Evolutionary conservation across 306 rosid species (phyloP).

Genomic region (Vigna angularis): DNA sequence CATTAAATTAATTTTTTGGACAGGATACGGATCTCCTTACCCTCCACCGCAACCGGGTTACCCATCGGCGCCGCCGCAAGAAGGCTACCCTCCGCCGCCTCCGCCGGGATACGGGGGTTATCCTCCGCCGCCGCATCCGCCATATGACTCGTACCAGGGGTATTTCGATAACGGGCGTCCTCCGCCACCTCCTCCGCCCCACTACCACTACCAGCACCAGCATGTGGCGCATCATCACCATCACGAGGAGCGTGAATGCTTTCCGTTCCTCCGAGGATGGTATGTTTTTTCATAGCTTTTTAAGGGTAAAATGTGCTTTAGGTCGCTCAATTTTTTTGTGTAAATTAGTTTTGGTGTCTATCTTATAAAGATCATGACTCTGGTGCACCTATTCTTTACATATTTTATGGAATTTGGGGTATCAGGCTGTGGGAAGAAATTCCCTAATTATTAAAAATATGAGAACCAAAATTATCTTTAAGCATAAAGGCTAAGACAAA

Average conservation of each 20-base stretch:
- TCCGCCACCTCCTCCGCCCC: slow-evolving; percentile 59
- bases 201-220: slow-evolving; percentile 45
- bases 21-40: slow-evolving; percentile 62
- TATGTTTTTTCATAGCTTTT: slow-evolving; percentile 21
- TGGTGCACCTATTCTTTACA: not conserved
- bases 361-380: not conserved
- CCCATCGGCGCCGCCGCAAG: slow-evolving; percentile 51
- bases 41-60: slow-evolving; percentile 53
- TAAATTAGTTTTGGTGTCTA: not conserved
- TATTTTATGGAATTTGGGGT: not conserved
- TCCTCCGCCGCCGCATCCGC: slow-evolving; percentile 61
- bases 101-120: slow-evolving; percentile 39
- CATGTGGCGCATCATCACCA: slow-evolving; percentile 54
- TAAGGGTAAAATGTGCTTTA: not conserved
- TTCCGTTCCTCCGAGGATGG: slow-evolving; percentile 77
- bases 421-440: not conserved
- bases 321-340: not conserved
- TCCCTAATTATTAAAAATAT: not conserved
- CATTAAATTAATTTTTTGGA: not conserved
- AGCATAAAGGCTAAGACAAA: not conserved
- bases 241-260: slow-evolving; percentile 54
- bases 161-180: slow-evolving; percentile 70
- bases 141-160: slow-evolving; percentile 73
- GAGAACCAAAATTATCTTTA: not conserved
- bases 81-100: slow-evolving; percentile 55